Percentiles rank a stretch among this genome's conserved stretches.
These are phyloP conservation scores for Kuraishia borneana DNA, from an alignment of 805 yeast genomes.

Conservation along the genomic window DNA sequence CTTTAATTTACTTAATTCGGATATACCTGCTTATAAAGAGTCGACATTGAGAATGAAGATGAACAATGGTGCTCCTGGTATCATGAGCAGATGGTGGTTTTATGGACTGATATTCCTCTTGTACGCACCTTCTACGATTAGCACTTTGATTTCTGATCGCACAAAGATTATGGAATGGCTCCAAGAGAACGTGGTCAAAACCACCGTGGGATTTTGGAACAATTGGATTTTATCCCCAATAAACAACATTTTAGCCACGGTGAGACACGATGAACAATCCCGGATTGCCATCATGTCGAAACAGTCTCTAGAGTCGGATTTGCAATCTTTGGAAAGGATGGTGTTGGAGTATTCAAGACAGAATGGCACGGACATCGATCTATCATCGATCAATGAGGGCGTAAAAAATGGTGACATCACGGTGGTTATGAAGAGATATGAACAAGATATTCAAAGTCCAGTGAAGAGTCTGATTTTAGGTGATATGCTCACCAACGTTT, in stretches of 20 bases:
- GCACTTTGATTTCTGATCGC: slow-evolving; percentile 36
- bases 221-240: slow-evolving; percentile 84
- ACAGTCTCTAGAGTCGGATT: slow-evolving; percentile 67
- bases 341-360: slow-evolving; percentile 52
- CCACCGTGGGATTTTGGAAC: slow-evolving; percentile 51
- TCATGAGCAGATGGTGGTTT: slow-evolving; percentile 48
- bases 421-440: slow-evolving; percentile 71
- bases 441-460: slow-evolving; percentile 62
- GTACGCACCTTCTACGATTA: slow-evolving; percentile 43
- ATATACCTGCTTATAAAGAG: too few relatives aligned
- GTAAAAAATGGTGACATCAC: slow-evolving; percentile 72
- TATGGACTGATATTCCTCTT: slow-evolving; percentile 33
- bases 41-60: not conserved
- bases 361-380: slow-evolving; percentile 1
- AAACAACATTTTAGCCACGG: slow-evolving; percentile 58
- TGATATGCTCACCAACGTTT: slow-evolving; percentile 58
- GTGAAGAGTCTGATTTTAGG: slow-evolving; percentile 54
- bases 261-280: slow-evolving; percentile 72
- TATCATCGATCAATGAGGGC: slow-evolving; percentile 23
- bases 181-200: slow-evolving; percentile 47
- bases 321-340: slow-evolving; percentile 80
- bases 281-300: slow-evolving; percentile 70
- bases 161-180: slow-evolving; percentile 45
- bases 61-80: slow-evolving; percentile 24
- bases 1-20: too few relatives aligned